These are phyloP conservation scores for Heritiera littoralis DNA, from an alignment of 345 rosid genomes.

Conservation along the genomic window DNA sequence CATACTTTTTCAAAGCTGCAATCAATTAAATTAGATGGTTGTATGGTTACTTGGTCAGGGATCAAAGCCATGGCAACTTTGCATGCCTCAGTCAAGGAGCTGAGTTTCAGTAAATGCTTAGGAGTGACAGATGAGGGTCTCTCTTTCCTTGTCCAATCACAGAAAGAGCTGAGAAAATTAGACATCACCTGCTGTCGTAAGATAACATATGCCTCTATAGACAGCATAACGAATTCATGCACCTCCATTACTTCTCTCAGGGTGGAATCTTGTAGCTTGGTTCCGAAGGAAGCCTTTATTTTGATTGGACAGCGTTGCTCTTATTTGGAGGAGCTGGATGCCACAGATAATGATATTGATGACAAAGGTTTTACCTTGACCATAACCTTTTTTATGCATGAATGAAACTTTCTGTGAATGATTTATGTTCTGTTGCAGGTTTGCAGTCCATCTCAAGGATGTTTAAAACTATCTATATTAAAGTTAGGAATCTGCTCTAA, in stretches of 20 bases:
- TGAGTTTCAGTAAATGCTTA: slow-evolving; percentile 47
- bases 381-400: slow-evolving; percentile 6
- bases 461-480: slow-evolving; percentile 36
- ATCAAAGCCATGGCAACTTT: slow-evolving; percentile 39
- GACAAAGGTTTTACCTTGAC: slow-evolving; percentile 37
- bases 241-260: slow-evolving; percentile 41
- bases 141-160: slow-evolving; percentile 34
- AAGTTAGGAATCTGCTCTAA: slow-evolving; percentile 48
- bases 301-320: slow-evolving; percentile 46
- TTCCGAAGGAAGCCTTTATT: slow-evolving; percentile 47
- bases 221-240: slow-evolving; percentile 40
- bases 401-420: slow-evolving; percentile 9
- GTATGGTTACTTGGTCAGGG: slow-evolving; percentile 42
- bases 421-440: slow-evolving; percentile 33
- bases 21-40: slow-evolving; percentile 44
- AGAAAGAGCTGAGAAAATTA: slow-evolving; percentile 41
- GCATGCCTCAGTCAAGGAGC: slow-evolving; percentile 36
- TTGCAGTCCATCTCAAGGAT: slow-evolving; percentile 42
- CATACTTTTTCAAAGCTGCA: slow-evolving; percentile 36
- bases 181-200: slow-evolving; percentile 54
- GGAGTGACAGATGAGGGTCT: slow-evolving; percentile 48
- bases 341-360: slow-evolving; percentile 45
- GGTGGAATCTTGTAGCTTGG: slow-evolving; percentile 55
- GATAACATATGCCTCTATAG: slow-evolving; percentile 39
- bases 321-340: slow-evolving; percentile 46